Percentiles rank a stretch among this genome's conserved stretches.
phyloP scores from a whole-genome alignment of 2,329 filamentous ascomycete species.

The Akanthomyces uredinophilus region DNA sequence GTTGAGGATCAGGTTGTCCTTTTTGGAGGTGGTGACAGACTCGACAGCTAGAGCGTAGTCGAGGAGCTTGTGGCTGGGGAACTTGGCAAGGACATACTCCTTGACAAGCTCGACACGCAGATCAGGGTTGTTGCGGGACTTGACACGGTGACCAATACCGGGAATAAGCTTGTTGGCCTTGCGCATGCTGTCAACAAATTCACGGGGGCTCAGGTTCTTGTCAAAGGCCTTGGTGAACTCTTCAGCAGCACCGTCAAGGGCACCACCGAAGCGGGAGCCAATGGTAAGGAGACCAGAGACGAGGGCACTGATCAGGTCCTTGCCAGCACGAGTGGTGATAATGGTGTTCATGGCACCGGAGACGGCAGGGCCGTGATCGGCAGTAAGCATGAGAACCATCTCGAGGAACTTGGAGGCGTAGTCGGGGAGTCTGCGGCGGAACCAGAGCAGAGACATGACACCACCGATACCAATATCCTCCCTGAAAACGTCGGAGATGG shows the following conservation, averaged over 20 bases:
- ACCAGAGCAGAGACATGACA: constrained; percentile 99
- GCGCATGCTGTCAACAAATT: constrained; percentile 98
- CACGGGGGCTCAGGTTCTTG: constrained; percentile 95
- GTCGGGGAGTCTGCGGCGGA: constrained; percentile 91
- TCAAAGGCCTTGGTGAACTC: constrained; percentile 98
- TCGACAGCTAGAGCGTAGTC: constrained; percentile 98
- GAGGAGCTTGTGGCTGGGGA: constrained; percentile 96
- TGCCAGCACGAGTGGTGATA: constrained; percentile 97
- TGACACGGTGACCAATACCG: constrained; percentile 98
- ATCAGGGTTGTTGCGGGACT: constrained; percentile 99
- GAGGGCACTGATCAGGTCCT: constrained; percentile 93
- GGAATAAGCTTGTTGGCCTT: constrained; percentile 99
- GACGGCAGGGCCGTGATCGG: constrained; percentile 96
- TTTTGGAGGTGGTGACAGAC: constrained; percentile 98
- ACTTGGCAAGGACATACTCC: constrained; percentile 96
- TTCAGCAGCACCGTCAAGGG: constrained; percentile 93
- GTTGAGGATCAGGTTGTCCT: constrained; percentile 99
- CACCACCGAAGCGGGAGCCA: constrained; percentile 96
- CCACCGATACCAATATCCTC: constrained; percentile 99
- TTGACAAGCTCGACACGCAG: constrained; percentile 99
- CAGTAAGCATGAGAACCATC: constrained; percentile 99
- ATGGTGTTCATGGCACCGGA: constrained; percentile 99
- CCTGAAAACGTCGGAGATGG: constrained; percentile 98
- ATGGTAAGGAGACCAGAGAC: constrained; percentile 97
- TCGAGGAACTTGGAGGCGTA: constrained; percentile 99